Conservation (phyloP, 148 eudicot genomes). For the Dianthus caryophyllus region DNA sequence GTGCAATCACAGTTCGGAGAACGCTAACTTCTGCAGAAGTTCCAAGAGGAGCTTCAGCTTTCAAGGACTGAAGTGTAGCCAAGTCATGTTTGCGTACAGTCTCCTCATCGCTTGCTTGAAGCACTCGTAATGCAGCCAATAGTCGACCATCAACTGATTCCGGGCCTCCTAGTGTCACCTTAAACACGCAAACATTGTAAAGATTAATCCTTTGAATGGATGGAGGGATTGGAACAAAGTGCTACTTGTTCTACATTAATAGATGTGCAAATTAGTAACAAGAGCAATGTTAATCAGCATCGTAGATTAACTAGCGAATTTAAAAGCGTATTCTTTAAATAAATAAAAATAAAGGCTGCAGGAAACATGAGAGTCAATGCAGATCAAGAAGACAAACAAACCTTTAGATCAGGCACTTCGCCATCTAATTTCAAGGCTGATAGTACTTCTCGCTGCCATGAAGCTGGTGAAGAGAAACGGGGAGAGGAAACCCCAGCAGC, state of each 20-base stretch:
- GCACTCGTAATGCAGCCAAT: conserved; percentile 72
- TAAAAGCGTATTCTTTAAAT: background rate
- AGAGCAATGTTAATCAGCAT: background rate
- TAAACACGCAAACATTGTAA: conserved; percentile 3
- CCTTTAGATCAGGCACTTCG: conserved; percentile 64
- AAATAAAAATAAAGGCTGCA: background rate
- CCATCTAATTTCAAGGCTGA: conserved; percentile 55
- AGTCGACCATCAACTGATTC: conserved; percentile 74
- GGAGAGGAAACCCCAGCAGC: conserved; percentile 78
- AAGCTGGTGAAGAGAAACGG: conserved; percentile 71
- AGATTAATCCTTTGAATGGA: background rate
- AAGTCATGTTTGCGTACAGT: conserved; percentile 46
- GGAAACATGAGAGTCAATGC: conserved; percentile 3
- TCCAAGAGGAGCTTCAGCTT: conserved; percentile 75
- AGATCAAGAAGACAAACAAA: conserved; percentile 18
- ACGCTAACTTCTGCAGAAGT: conserved; percentile 49
- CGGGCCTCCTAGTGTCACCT: conserved; percentile 88
- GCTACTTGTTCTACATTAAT: background rate
- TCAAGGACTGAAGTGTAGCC: conserved; percentile 50
- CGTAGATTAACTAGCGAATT: background rate
- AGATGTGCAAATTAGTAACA: conserved; percentile 1
- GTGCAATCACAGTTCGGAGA: conserved; percentile 62
- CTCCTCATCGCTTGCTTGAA: conserved; percentile 47
- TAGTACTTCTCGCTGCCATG: conserved; percentile 74
- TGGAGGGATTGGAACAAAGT: background rate